Conservation (phyloP, 768 basidiomycete genomes). For the Cystofilobasidium macerans region DNA sequence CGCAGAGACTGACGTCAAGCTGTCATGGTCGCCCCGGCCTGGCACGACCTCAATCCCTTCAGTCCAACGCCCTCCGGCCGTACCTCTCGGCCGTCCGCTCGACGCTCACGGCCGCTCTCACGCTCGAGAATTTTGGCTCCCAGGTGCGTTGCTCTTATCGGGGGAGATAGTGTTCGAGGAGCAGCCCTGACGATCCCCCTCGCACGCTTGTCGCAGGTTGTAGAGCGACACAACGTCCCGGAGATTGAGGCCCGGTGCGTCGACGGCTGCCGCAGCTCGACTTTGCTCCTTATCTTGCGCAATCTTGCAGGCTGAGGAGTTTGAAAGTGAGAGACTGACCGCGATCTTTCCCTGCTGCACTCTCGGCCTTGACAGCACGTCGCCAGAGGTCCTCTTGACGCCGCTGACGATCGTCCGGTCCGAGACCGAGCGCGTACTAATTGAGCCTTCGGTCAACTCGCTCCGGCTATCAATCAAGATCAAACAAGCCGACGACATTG, state of each 20-base stretch:
- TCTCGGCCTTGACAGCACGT: slow-evolving; percentile 49
- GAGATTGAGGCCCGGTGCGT: slow-evolving; percentile 79
- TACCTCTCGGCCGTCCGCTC: slow-evolving; percentile 93
- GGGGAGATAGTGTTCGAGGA: no score
- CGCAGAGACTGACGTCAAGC: no score
- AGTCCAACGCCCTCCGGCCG: slow-evolving; percentile 92
- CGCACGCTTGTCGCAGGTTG: slow-evolving; percentile 49
- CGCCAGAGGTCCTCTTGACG: slow-evolving; percentile 87
- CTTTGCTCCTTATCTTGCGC: neutral
- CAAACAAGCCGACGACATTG: slow-evolving; percentile 98
- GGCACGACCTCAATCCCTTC: no score
- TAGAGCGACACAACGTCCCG: slow-evolving; percentile 94
- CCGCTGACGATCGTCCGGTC: slow-evolving; percentile 90
- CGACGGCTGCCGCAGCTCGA: neutral
- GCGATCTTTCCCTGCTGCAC: neutral
- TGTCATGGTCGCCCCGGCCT: no score
- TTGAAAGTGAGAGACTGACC: no score
- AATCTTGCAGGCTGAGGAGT: neutral
- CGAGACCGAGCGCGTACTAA: slow-evolving; percentile 90
- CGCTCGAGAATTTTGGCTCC: slow-evolving; percentile 93
- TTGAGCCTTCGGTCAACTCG: slow-evolving; percentile 95
- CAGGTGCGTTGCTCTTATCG: slow-evolving; percentile 50
- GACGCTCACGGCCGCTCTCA: slow-evolving; percentile 92
- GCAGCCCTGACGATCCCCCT: neutral
- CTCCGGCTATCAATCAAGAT: slow-evolving; percentile 95